A percentile compares a stretch with the other conserved stretches of the same genome.
Conservation (phyloP, 768 basidiomycete genomes). For the Phanerodontia chrysosporium region DNA sequence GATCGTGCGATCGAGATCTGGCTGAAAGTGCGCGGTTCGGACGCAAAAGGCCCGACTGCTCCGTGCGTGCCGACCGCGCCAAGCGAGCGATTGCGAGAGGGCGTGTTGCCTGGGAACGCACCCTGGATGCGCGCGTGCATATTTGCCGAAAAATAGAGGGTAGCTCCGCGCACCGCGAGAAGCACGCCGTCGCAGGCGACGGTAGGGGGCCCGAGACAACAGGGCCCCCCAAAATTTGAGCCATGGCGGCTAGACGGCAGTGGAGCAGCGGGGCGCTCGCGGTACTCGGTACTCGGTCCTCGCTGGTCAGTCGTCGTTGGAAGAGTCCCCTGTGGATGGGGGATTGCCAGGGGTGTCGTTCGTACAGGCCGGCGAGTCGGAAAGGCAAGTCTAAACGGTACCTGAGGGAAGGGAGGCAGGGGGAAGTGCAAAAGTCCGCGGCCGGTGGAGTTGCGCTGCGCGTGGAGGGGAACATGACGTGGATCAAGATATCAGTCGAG, state of each 20-base stretch:
- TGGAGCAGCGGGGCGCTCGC: neutral
- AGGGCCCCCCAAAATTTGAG: neutral
- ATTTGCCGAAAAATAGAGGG: neutral
- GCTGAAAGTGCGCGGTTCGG: too few species aligned
- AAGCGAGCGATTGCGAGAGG: neutral
- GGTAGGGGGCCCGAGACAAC: neutral
- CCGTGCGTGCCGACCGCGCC: neutral
- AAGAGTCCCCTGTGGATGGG: too few species aligned
- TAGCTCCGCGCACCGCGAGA: neutral
- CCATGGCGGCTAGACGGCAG: neutral
- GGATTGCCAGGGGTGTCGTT: too few species aligned
- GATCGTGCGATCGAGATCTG: neutral
- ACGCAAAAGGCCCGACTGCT: too few species aligned
- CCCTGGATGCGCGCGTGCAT: neutral
- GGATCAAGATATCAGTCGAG: conserved; percentile 1
- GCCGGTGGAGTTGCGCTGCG: neutral
- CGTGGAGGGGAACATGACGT: conserved; percentile 4
- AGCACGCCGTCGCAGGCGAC: neutral
- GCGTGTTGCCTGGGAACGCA: neutral
- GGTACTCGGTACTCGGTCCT: neutral
- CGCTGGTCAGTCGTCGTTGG: neutral
- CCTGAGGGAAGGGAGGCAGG: neutral
- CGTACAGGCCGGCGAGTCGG: too few species aligned
- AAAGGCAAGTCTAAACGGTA: too few species aligned
- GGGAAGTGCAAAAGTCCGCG: neutral